Evolutionary conservation across 805 yeast species (phyloP), one percentile per base, ranked within the genome.

Genomic region (Isabelozyma pseudorhagii): DNA sequence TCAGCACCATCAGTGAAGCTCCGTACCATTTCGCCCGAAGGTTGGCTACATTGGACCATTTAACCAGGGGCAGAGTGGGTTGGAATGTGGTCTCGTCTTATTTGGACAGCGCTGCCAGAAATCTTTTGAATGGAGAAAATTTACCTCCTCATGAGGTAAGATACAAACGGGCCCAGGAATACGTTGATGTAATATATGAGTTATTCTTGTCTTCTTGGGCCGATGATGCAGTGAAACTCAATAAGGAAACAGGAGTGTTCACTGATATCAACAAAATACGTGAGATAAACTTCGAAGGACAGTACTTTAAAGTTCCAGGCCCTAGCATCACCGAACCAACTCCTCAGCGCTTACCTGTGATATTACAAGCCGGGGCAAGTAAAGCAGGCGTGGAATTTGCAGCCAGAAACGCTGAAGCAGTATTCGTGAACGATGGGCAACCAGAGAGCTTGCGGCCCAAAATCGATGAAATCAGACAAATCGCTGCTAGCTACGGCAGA

Each of bases 81-180:
- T 75, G 80, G 80, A 75, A 75, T 51, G 64, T 75, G 18, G 79
- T 75, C 27, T 66, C 78, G 1, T 67, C 75, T 2, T 74, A 74
- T 48, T 61, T 72, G 42, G 77, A 74, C 38, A 65, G 73, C 50
- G 76, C 74, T 7, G 71, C 77, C 2, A 60, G 71, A 46, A 71
- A 74, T 48, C 54, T 72, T 27, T 50, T 71, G 27, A 72, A 74
- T 50, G 69, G 71, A 10, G 67, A 65, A 43, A 50, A 60, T 8
- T 59, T 70, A 29, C 75, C 78, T 15, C 65, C 64, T 4, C 78
- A 75, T 55, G 75, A 71, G 18, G 64, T 64, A 41, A 64, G 81
- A 45, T 76, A 76, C 53, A 66, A 57, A 18, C 58, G 64, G 40
- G 76, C 80, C 2, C 71, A 64, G 15, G 79, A 72, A 49, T 75